Evolutionary conservation across 495 filamentous ascomycete species (phyloP).

Genomic region (Penicillium desertorum): DNA sequence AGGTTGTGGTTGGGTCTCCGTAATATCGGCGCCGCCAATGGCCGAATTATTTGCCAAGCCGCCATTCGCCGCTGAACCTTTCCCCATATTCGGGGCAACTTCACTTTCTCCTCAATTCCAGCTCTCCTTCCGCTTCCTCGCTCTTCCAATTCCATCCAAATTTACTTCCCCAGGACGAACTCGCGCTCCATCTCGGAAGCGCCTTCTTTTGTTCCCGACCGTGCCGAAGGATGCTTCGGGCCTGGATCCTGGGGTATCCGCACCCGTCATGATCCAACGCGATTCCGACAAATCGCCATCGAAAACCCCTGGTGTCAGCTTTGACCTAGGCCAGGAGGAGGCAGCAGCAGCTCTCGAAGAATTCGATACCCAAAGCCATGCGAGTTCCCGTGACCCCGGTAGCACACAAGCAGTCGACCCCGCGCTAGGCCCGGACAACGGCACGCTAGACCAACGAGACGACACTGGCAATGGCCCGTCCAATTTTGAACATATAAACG

Average conservation of each 20-base stretch:
- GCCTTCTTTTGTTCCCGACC: constrained; percentile 12
- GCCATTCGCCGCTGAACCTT: constrained; percentile 33
- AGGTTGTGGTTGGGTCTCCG: constrained; percentile 11
- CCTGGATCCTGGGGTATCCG: constrained; percentile 42
- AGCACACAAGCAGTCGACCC: constrained; percentile 33
- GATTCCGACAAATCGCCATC: constrained; percentile 41
- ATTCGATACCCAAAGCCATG: constrained; percentile 46
- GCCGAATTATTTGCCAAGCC: constrained; percentile 34
- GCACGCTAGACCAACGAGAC: constrained; percentile 27
- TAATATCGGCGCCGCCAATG: constrained; percentile 23
- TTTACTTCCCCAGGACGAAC: background rate
- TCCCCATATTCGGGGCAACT: constrained; percentile 38
- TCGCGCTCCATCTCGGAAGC: constrained; percentile 1
- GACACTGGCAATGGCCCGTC: constrained; percentile 46
- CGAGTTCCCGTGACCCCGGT: constrained; percentile 45
- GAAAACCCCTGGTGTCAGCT: constrained; percentile 32
- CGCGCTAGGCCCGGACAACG: constrained; percentile 24
- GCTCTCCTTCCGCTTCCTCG: constrained; percentile 5
- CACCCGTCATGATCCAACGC: constrained; percentile 47
- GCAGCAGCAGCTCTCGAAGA: constrained; percentile 34
- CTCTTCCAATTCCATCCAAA: constrained; percentile 3
- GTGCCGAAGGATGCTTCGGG: constrained; percentile 43
- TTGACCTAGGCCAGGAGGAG: constrained; percentile 35
- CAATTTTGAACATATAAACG: constrained; percentile 51
- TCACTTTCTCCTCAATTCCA: constrained; percentile 23